Evolutionary conservation across 106 monocot genomes (phyloP), one percentile per base, ranked within the genome.

Genomic region (Amphibolis antarctica): DNA sequence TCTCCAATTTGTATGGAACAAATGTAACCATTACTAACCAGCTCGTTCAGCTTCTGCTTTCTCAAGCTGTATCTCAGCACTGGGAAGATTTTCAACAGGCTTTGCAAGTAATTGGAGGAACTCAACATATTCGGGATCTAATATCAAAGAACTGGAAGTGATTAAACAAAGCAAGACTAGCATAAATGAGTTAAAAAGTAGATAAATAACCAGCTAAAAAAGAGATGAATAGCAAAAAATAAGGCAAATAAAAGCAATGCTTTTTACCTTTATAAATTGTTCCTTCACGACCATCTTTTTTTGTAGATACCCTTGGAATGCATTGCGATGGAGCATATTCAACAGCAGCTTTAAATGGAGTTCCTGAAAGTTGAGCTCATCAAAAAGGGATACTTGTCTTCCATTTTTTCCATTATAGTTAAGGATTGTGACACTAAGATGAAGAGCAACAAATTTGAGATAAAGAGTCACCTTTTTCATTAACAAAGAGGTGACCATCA

Each of bases 31-130:
- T 28, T 30, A 77, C 81, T 68, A 46, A 92, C 92, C 92, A 71
- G 82, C 77, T 74, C 75, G 71, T 78, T 92, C 87, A 69, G 92
- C 82, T 79, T 92, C 92, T 66, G 64, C 82, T 66, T 80, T 87
- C 75, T 92, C 92, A 14, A 87, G 68, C 75, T 92, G 92, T 71
- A 92, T 82, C 75, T 92, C 87, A 62, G 92, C 87, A 69, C 92
- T 92, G 22, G 87, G 92, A 70, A 92, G 84, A 76, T 88, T 79
- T 42, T 88, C 92, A 55, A 58, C 67, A 53, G 92, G 86, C 54
- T 88, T 92, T 43, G 82, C 69, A 61, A 87, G 55, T 29, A 64
- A 67, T 66, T 87, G 83, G 63, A 92, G 80, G 69, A 87, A 92
- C 42, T 82, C 77, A 73, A 82, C 12, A 68, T 84, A 92, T 49